Evolutionary conservation across 1,284 basidiomycete species (phyloP), one percentile per base, ranked within the genome.

Genomic region (Chalciporus piperatoides): DNA sequence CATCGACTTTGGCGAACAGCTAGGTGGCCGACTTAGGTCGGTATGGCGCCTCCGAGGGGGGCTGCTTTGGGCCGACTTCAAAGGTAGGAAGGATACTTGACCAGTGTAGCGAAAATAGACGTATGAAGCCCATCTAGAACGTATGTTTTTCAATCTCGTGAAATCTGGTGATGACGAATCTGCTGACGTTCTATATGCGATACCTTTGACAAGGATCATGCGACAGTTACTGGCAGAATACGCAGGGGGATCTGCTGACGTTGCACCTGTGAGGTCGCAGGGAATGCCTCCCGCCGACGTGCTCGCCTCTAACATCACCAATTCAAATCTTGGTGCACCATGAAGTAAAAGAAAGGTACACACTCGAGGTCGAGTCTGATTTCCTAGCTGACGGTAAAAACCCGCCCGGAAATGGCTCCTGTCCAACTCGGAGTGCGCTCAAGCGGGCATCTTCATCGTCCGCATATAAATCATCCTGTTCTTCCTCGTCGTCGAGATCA

Each of bases 1-100:
- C 64, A 69, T 66, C n/a, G 64, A 69, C 51, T 69, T 66, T 48
- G 64, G 66, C 14, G 64, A 69, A 19, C 67, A 66, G 28, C 39
- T 2, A 4, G 56, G 55, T 17, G 50, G 39, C 1, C 21, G 40
- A 8, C 9, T 41, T 6, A 24, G 19, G 21, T 15, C 28, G 9
- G 36, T 38, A 2, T 9, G 11, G 9, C 3, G 44, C 8, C 2
- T 14, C 4, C 6, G 24, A 28, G 58, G n/a, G 27, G 46, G 4
- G 10, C 17, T 28, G 10, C 24, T 28, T 6, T 3, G 46, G 4
- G 51, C 39, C n/a, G 63, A 65, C 45, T 62, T 67, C 35, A 64
- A 33, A 24, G 63, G 48, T 10, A 49, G 41, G 43, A 68, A 64
- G 25, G 49, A 58, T 1, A 63, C 52, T 37, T 65, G 59, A 0